Base-by-base conservation (phyloP, 1,284 basidiomycete genomes). In the Cutaneotrichosporon daszewskae region DNA sequence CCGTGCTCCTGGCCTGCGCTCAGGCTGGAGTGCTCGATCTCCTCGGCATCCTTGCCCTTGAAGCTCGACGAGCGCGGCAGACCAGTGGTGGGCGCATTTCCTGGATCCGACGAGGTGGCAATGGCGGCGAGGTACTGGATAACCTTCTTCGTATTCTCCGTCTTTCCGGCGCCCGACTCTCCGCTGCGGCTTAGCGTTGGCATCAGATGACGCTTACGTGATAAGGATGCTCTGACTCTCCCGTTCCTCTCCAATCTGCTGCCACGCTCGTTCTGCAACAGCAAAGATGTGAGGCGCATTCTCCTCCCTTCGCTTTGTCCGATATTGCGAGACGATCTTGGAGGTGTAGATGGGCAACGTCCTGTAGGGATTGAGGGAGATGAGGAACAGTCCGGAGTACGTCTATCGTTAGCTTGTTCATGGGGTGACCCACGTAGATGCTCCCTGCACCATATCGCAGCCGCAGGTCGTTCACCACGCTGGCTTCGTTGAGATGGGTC, bases 121-220 rank as follows among this genome's bases (percentile, higher is more conserved):
- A 97, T 96, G 10, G 95, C 90, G 1, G 95, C 94, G 25, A 99
- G 83, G 71, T 98, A 99, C 69, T 98, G 95, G 47, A 99, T 99
- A 61, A 98, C 94, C 66, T 97, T 97, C 78, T 99, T 98, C 13
- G 95, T 99, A 72, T 94, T 98, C 69, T 98, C 95, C 1, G 95
- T 99, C 77, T 98, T 99, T 34, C 95, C 95, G 2, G 95, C 95
- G 32, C 95, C 95, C 3, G 95, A 98, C 76, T 98, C 95, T 43
- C 95, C 95, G 4, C 89, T 94, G 59, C 12, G 12, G 19, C 40
- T 50, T 23, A 59, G 49, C 25, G 12, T 22, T 19, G 17, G 8
- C 49, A 38, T 1, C 23, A 27, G 22, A 78, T n/a, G n/a, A n/a
- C n/a, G n/a, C 87, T 31, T 71, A 91, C 85, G 94, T 98, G 72